phyloP scores from a whole-genome alignment of 495 filamentous ascomycete genomes.

The Melanomma pulvis-pyrius region DNA sequence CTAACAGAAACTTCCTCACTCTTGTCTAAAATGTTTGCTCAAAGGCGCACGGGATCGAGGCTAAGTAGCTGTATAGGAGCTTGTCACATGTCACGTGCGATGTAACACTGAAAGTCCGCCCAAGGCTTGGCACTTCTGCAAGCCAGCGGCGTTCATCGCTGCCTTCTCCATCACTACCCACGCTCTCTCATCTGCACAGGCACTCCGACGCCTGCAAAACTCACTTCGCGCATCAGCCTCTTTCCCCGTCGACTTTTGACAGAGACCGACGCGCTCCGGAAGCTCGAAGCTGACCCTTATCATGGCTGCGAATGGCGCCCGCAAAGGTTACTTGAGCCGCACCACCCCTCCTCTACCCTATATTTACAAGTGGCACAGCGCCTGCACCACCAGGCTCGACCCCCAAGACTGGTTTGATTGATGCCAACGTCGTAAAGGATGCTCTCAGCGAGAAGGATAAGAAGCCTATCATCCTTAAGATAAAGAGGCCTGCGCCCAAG shows the following conservation, averaged over 20 bases:
- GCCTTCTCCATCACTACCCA: conserved; percentile 15
- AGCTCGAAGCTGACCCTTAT: background rate
- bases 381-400: conserved; percentile 16
- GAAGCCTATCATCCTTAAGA: conserved; percentile 37
- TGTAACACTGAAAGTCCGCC: too few relatives aligned
- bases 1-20: too few relatives aligned
- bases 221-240: background rate
- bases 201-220: background rate
- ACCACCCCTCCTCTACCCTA: conserved; percentile 13
- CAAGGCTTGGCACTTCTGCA: background rate
- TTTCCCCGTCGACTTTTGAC: background rate
- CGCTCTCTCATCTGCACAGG: conserved; percentile 10
- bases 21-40: too few relatives aligned
- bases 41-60: too few relatives aligned
- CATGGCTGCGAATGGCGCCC: conserved; percentile 32
- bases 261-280: conserved; percentile 23
- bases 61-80: too few relatives aligned
- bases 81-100: background rate
- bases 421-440: conserved; percentile 14
- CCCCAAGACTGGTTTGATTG: conserved; percentile 20
- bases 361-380: conserved; percentile 11
- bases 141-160: background rate
- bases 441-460: conserved; percentile 28
- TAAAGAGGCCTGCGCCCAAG: conserved; percentile 38
- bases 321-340: conserved; percentile 32